These are phyloP conservation scores for Phytophthora meadii DNA, from an alignment of 352 stramenopile species.

Conservation along the genomic window DNA sequence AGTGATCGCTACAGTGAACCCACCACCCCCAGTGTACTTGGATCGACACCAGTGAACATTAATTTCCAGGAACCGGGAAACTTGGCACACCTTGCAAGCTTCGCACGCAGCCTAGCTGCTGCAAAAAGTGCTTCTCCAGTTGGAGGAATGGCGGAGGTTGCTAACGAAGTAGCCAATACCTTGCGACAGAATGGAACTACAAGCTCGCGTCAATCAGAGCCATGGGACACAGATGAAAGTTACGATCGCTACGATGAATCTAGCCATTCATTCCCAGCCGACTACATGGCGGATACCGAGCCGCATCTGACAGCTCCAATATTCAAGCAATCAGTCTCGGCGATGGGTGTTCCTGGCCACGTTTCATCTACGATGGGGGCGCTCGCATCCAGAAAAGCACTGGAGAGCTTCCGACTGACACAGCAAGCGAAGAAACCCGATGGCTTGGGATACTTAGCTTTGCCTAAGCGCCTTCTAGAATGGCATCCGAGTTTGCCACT, in stretches of 20 bases:
- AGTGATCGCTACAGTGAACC: slow-evolving; percentile 56
- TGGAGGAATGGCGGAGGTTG: slow-evolving; percentile 47
- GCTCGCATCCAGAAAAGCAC: slow-evolving; percentile 58
- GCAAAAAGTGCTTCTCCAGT: slow-evolving; percentile 30
- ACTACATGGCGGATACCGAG: slow-evolving; percentile 49
- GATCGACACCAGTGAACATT: slow-evolving; percentile 32
- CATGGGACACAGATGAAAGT: slow-evolving; percentile 68
- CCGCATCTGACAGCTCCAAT: slow-evolving; percentile 17
- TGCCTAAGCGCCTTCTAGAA: slow-evolving; percentile 80
- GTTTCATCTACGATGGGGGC: slow-evolving; percentile 73
- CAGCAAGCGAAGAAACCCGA: slow-evolving; percentile 71
- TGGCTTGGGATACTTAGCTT: slow-evolving; percentile 70
- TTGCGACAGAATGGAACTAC: slow-evolving; percentile 47
- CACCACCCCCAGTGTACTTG: slow-evolving; percentile 37
- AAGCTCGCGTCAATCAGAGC: slow-evolving; percentile 58
- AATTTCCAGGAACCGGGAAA: slow-evolving; percentile 73
- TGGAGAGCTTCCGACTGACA: slow-evolving; percentile 72
- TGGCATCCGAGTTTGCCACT: slow-evolving; percentile 83
- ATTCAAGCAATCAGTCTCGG: slow-evolving; percentile 30
- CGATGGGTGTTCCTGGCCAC: slow-evolving; percentile 45
- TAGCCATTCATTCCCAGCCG: slow-evolving; percentile 70
- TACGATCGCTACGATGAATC: slow-evolving; percentile 66
- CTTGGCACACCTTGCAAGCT: slow-evolving; percentile 73
- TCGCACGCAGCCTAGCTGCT: slow-evolving; percentile 66
- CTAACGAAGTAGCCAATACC: slow-evolving; percentile 83